phyloP scores from a whole-genome alignment of 805 yeast genomes.

The Zygoascus ofunaensis region DNA sequence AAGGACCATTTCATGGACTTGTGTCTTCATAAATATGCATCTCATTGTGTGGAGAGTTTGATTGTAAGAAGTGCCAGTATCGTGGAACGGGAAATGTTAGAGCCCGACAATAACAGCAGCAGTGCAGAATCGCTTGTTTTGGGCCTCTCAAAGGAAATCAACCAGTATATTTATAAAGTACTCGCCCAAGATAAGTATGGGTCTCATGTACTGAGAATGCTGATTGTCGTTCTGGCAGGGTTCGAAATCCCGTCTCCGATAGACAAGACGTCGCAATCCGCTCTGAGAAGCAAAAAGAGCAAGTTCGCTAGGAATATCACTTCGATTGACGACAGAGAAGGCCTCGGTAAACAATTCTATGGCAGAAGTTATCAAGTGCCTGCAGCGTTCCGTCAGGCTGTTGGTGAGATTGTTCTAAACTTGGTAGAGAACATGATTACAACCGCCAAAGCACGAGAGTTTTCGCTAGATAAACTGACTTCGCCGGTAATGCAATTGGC shows the following conservation, averaged over 20 bases:
- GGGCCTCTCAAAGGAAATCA: constrained; percentile 54
- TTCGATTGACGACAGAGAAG: constrained; percentile 53
- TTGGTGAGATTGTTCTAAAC: constrained; percentile 40
- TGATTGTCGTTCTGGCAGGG: constrained; percentile 66
- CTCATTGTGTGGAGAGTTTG: constrained; percentile 87
- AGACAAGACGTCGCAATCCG: constrained; percentile 45
- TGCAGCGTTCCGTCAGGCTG: constrained; percentile 50
- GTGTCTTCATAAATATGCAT: constrained; percentile 80
- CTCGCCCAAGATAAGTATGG: constrained; percentile 42
- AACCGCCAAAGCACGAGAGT: constrained; percentile 51
- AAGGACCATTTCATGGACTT: constrained; percentile 67
- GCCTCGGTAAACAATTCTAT: constrained; percentile 45
- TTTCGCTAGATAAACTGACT: constrained; percentile 69
- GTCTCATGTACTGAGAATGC: constrained; percentile 73
- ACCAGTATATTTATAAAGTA: background rate
- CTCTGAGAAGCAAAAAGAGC: constrained; percentile 75
- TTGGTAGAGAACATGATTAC: constrained; percentile 31
- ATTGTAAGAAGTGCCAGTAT: constrained; percentile 65
- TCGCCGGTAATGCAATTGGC: constrained; percentile 81
- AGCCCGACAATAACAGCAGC: constrained; percentile 34
- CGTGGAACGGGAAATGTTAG: constrained; percentile 61
- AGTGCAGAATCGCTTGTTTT: constrained; percentile 63
- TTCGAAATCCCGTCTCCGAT: constrained; percentile 62
- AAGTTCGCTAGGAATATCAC: constrained; percentile 84
- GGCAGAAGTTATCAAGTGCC: constrained; percentile 63